phyloP scores from a whole-genome alignment of 2,329 filamentous ascomycete genomes.

The Calonectria crousiana region DNA sequence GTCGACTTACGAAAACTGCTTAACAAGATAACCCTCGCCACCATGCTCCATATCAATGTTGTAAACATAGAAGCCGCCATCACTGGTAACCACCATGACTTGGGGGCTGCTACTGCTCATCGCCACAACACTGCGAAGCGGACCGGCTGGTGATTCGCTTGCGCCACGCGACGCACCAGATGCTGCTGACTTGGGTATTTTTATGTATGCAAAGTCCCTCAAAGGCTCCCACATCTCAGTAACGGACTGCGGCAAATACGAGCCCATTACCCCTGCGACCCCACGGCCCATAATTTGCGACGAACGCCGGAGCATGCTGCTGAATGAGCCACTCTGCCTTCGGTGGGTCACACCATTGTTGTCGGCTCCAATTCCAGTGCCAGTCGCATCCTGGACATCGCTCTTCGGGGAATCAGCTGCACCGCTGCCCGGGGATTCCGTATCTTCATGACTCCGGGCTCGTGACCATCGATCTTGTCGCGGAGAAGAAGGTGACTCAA shows the following conservation, averaged over 20 bases:
- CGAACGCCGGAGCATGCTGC: constrained; percentile 91
- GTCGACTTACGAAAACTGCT: constrained; percentile 87
- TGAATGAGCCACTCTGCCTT: constrained; percentile 80
- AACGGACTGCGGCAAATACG: constrained; percentile 92
- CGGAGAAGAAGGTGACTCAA: constrained; percentile 56
- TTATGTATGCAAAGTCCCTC: constrained; percentile 96
- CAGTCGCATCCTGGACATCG: constrained; percentile 57
- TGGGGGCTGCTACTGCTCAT: constrained; percentile 96
- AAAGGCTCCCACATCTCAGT: constrained; percentile 98
- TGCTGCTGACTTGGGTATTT: constrained; percentile 75
- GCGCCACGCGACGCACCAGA: constrained; percentile 36
- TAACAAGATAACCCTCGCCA: constrained; percentile 90
- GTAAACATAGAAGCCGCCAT: constrained; percentile 95
- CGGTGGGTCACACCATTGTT: constrained; percentile 50
- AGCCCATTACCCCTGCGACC: constrained; percentile 89
- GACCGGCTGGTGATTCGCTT: constrained; percentile 54
- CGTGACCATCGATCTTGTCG: constrained; percentile 66
- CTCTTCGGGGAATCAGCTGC: constrained; percentile 66
- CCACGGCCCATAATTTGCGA: constrained; percentile 93
- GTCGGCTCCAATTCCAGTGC: constrained; percentile 41
- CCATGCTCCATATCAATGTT: constrained; percentile 95
- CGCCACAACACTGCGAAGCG: constrained; percentile 91
- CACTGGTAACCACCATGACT: constrained; percentile 97
- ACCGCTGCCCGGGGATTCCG: constrained; percentile 55
- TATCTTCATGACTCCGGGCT: constrained; percentile 63